phyloP scores from a whole-genome alignment of 2,329 filamentous ascomycete genomes.

The Penicillium sp. region DNA sequence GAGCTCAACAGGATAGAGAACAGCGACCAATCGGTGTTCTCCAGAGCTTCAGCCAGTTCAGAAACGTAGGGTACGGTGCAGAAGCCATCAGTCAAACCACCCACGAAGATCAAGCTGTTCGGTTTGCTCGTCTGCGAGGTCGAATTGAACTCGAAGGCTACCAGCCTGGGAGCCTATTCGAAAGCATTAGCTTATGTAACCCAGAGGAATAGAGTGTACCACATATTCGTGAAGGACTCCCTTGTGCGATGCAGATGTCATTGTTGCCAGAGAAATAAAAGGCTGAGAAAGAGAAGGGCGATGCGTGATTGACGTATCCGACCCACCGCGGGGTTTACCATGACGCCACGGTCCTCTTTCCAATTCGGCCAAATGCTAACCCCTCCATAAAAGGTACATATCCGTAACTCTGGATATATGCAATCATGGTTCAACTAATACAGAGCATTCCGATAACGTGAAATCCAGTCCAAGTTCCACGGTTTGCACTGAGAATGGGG shows the following conservation, averaged over 20 bases:
- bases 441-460: too few species aligned
- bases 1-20: slow-evolving; percentile 50
- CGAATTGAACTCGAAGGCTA: slow-evolving; percentile 40
- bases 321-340: slow-evolving; percentile 13
- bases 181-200: slow-evolving; percentile 5
- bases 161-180: slow-evolving; percentile 35
- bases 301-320: slow-evolving; percentile 12
- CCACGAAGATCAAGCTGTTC: slow-evolving; percentile 55
- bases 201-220: not conserved
- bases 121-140: slow-evolving; percentile 26
- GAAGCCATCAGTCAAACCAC: slow-evolving; percentile 55
- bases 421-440: not conserved
- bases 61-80: slow-evolving; percentile 52
- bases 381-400: not conserved
- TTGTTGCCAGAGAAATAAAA: slow-evolving; percentile 1
- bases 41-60: slow-evolving; percentile 47
- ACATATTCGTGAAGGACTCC: slow-evolving; percentile 37
- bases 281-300: not conserved
- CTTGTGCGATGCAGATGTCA: slow-evolving; percentile 19
- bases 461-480: too few species aligned
- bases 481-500: not conserved
- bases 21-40: slow-evolving; percentile 49
- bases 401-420: not conserved
- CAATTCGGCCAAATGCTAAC: not conserved
- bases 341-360: not conserved